phyloP scores from a whole-genome alignment of 768 basidiomycete species.

The Kwoniella dendrophila region DNA sequence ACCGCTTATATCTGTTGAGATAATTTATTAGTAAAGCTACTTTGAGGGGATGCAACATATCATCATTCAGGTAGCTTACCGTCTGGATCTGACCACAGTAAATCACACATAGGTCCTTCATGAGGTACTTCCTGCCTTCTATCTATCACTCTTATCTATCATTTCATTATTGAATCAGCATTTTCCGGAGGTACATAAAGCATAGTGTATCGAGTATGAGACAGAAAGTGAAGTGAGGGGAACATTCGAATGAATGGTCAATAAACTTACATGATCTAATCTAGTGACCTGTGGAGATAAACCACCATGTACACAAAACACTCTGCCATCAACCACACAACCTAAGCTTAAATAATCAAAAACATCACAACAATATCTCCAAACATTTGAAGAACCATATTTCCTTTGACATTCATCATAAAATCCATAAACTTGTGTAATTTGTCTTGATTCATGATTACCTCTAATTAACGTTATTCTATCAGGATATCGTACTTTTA shows the following conservation, averaged over 20 bases:
- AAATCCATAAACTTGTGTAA: slow-evolving; percentile 74
- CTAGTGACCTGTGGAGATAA: slow-evolving; percentile 82
- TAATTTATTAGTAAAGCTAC: neutral
- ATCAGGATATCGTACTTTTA: slow-evolving; percentile 96
- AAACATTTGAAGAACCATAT: slow-evolving; percentile 90
- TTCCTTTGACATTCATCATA: slow-evolving; percentile 93
- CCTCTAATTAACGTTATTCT: slow-evolving; percentile 87
- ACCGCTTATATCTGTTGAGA: slow-evolving; percentile 78
- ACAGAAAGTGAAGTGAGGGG: neutral
- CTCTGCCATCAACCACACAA: slow-evolving; percentile 93
- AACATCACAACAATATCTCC: slow-evolving; percentile 98
- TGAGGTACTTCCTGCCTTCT: slow-evolving; percentile 97
- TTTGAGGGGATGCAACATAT: neutral
- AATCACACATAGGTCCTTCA: slow-evolving; percentile 97
- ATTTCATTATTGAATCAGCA: neutral
- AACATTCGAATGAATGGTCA: neutral
- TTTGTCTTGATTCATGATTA: slow-evolving; percentile 96
- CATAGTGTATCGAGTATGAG: neutral
- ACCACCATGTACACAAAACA: slow-evolving; percentile 97
- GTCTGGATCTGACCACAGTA: slow-evolving; percentile 99
- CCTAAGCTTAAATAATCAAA: slow-evolving; percentile 95
- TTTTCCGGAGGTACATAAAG: no score
- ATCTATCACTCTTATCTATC: slow-evolving; percentile 86
- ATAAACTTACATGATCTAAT: slow-evolving; percentile 76
- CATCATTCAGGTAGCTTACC: slow-evolving; percentile 61